Evolutionary conservation across 1,139 yeast species (phyloP), one percentile per base, ranked within the genome.

Genomic region (Zygoascus hellenicus): DNA sequence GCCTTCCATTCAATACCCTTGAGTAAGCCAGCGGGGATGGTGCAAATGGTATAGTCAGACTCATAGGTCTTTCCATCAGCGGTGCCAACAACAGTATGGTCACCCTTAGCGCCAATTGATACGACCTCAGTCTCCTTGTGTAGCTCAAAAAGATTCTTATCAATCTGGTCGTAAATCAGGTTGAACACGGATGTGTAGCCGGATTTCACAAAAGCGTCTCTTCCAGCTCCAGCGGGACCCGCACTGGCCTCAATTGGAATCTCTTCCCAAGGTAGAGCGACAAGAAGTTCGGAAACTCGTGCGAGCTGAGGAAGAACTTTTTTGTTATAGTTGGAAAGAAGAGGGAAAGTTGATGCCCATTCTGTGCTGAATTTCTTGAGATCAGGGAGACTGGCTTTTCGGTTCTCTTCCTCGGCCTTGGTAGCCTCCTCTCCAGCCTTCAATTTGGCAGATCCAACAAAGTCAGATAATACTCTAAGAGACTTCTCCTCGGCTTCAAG

Each of bases 21-120:
- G 41, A 86, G 65, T 5, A 85, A 71, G 46, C 89, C 81, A 51
- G 81, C 83, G 0, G 96, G 95, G 13, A 83, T 78, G 0, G 95
- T 79, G 2, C 83, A 81, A 10, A 86, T 71, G 32, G 77, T 65
- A 59, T 78, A 82, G 43, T 82, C 78, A 5, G 46, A 38, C 2
- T 50, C 50, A 38, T 58, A 60, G 5, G 35, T 46, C 9, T 57
- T 57, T 1, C 68, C 68, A 19, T 57, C 54, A 0, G 50, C 52
- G 1, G 72, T 63, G 9, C 51, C 51, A 1, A 67, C 54, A 3
- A 46, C 43, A 5, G 58, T 51, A 5, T 50, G 40, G 11, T 46
- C 48, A 3, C 49, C 45, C 2, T 34, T 36, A 14, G 42, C 35
- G 10, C 42, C 63, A 28, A 84, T 74, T n/a, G 58, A 55, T 1